Base-by-base conservation (phyloP, 306 rosid genomes). In the Sicyos baderoa region DNA sequence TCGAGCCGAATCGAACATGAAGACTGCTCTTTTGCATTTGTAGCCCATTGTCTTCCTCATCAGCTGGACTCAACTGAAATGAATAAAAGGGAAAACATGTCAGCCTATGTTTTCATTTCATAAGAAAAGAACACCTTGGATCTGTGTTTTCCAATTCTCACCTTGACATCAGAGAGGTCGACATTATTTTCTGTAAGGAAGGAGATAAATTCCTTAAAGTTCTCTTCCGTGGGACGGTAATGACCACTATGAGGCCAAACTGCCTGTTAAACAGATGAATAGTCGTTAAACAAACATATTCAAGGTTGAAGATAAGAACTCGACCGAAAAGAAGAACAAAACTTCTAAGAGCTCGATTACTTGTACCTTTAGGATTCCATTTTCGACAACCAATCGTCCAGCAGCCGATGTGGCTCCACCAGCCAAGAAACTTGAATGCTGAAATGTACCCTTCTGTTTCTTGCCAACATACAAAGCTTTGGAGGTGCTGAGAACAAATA, bases 61-160 rank as follows among this genome's bases (percentile, higher is more conserved):
- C 90, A 73, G 77, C 91, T 0, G 99, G 85, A 83, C 73, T 82
- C 96, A 79, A 82, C 97, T 93, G 91, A 82, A 79, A 57, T 75
- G 9, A 77, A 59, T 50, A 77, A 66, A 80, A 55, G 27, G 6
- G 19, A 51, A 69, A 69, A 29, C 19, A 52, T n/a, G 35, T 69
- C 50, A 69, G 52, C 45, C 18, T 35, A 17, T 32, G 49, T 35
- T 29, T 18, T 45, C 12, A 12, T 11, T 64, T 44, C 70, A 44
- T 7, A 0, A 64, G 18, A 44, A 19, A 64, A 42, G 53, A 22
- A 47, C 40, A 66, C 3, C 17, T 66, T 21, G 14, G 54, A 47
- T 22, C 3, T 66, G 4, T 7, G 15, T 22, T 66, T 66, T 22
- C 32, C 54, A 66, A 21, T 45, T 45, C 50, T 44, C 59, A 82